Conservation (phyloP, 768 basidiomycete species). For the Pleurotus salmoneostramineus region DNA sequence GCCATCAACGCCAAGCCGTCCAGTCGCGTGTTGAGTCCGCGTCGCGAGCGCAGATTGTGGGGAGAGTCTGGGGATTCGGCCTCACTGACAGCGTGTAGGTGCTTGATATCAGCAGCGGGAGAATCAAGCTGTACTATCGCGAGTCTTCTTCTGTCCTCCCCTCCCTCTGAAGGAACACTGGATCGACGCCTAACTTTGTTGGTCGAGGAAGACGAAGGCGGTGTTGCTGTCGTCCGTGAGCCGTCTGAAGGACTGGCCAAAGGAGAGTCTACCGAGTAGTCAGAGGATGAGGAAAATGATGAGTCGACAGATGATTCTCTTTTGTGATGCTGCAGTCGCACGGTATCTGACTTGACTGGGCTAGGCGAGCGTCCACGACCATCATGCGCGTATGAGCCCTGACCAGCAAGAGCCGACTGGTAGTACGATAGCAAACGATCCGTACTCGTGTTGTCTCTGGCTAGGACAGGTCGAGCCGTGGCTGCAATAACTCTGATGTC, state of each 20-base stretch:
- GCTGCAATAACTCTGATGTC: constrained; percentile 12
- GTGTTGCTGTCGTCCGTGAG: constrained; percentile 14
- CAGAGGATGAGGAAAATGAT: constrained; percentile 44
- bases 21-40: constrained; percentile 35
- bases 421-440: constrained; percentile 50
- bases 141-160: constrained; percentile 60
- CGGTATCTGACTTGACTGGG: constrained; percentile 4
- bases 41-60: constrained; percentile 31
- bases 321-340: constrained; percentile 10
- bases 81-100: constrained; percentile 18
- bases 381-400: constrained; percentile 15
- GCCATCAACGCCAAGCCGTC: constrained; percentile 64
- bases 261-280: constrained; percentile 46
- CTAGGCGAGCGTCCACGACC: constrained; percentile 9
- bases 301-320: constrained; percentile 22
- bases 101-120: constrained; percentile 15
- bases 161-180: constrained; percentile 53
- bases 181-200: constrained; percentile 34
- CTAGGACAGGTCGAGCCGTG: constrained; percentile 22
- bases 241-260: constrained; percentile 11
- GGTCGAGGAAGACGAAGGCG: constrained; percentile 23
- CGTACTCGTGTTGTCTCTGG: constrained; percentile 19
- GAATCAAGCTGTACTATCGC: constrained; percentile 64
- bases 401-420: constrained; percentile 47
- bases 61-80: constrained; percentile 16